Conservation (phyloP, 1,139 yeast genomes). For the Candida dubliniensis region DNA sequence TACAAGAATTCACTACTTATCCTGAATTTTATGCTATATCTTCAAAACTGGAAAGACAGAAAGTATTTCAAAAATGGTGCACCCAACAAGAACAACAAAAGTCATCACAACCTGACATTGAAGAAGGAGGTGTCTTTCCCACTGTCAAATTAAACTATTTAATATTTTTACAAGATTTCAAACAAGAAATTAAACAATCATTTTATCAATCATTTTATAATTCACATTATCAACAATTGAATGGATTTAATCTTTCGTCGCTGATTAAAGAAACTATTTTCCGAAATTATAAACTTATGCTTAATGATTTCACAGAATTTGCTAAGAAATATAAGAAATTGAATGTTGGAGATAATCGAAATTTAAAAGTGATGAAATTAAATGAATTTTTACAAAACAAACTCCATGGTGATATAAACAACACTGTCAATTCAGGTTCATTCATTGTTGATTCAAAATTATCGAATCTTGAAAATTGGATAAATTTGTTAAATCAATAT, state of each 20-base stretch:
- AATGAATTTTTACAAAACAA: conserved; percentile 14
- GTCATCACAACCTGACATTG: neutral
- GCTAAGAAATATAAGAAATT: conserved; percentile 28
- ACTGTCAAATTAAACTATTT: conserved; percentile 25
- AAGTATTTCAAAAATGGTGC: conserved; percentile 36
- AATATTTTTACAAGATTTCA: conserved; percentile 30
- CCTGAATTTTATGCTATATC: conserved; percentile 33
- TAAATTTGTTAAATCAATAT: conserved; percentile 22
- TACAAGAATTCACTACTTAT: conserved; percentile 26
- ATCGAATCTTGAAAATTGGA: conserved; percentile 32
- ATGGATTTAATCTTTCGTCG: conserved; percentile 15
- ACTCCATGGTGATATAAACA: neutral
- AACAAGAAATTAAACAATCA: conserved; percentile 28
- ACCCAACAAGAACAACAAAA: conserved; percentile 6
- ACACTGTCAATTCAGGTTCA: neutral
- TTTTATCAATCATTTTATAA: conserved; percentile 31
- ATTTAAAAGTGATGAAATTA: conserved; percentile 30
- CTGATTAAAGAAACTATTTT: conserved; percentile 24
- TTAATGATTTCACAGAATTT: conserved; percentile 26
- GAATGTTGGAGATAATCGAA: conserved; percentile 12
- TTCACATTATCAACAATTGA: conserved; percentile 18
- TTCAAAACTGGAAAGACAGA: conserved; percentile 22
- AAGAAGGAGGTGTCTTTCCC: conserved; percentile 20
- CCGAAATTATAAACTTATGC: conserved; percentile 24
- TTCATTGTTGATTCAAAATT: conserved; percentile 3